phyloP scores from a whole-genome alignment of 2,329 filamentous ascomycete species.

The Zasmidium cellare region DNA sequence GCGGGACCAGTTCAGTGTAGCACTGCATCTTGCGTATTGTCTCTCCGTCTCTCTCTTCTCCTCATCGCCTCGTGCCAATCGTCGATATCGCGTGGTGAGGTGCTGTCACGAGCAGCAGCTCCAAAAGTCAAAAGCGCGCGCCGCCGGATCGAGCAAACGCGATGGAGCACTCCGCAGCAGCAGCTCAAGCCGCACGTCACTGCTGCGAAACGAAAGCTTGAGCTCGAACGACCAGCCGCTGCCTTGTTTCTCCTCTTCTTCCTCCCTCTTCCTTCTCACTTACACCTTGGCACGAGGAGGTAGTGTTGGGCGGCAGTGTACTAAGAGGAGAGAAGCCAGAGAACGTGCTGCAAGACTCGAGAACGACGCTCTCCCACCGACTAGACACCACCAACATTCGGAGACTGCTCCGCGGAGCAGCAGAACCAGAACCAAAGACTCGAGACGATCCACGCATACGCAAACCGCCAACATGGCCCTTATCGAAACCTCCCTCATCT shows the following conservation, averaged over 20 bases:
- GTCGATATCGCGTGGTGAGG: neutral
- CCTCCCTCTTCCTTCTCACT: no score
- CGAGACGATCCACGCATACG: neutral
- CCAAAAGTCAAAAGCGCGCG: neutral
- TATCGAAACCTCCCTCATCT: constrained; percentile 87
- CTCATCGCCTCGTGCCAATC: neutral
- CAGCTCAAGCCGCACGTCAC: no score
- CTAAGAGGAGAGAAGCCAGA: no score
- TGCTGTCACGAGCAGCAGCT: neutral
- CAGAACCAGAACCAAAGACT: neutral
- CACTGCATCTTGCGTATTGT: constrained; percentile 71
- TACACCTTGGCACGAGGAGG: no score
- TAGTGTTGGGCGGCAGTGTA: no score
- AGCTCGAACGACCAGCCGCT: no score
- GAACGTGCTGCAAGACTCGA: no score
- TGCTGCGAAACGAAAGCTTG: no score
- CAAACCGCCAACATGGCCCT: constrained; percentile 55
- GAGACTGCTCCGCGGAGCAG: neutral
- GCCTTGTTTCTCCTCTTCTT: no score
- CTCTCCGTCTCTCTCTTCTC: constrained; percentile 1
- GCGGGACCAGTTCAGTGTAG: constrained; percentile 93
- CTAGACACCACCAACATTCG: neutral
- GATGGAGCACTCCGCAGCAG: no score
- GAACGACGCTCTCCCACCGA: no score
- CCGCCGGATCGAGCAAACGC: neutral